Evolutionary conservation across 2,329 filamentous ascomycete species (phyloP).

Genomic region (Cladophialophora psammophila): DNA sequence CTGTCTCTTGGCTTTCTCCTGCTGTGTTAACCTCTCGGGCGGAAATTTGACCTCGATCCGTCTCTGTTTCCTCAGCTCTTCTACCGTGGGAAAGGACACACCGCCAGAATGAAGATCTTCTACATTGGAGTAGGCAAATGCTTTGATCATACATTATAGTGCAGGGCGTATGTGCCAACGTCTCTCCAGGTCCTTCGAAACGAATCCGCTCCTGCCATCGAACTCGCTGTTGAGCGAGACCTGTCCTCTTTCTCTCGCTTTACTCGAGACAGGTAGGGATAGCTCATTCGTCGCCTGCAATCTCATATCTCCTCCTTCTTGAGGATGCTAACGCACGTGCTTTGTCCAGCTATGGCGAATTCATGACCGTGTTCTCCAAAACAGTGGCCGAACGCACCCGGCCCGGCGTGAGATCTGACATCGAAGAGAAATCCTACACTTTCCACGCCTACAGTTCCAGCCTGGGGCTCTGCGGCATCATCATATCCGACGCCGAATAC

Average conservation of each 20-base stretch:
- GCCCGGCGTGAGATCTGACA: constrained; percentile 82
- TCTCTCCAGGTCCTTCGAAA: constrained; percentile 76
- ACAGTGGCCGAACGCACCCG: constrained; percentile 85
- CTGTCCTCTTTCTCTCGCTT: constrained; percentile 81
- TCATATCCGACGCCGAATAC: constrained; percentile 79
- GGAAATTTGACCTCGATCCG: neutral
- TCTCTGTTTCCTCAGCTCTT: neutral
- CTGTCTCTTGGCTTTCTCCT: neutral
- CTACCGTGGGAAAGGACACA: constrained; percentile 14
- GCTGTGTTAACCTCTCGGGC: neutral
- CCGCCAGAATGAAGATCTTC: constrained; percentile 45
- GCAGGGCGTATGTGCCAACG: constrained; percentile 8
- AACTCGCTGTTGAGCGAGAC: constrained; percentile 79
- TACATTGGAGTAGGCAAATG: constrained; percentile 44
- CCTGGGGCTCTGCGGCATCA: constrained; percentile 76
- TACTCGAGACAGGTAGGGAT: constrained; percentile 70
- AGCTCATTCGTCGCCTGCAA: constrained; percentile 14
- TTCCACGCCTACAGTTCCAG: constrained; percentile 81
- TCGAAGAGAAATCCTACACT: constrained; percentile 81
- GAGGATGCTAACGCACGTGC: constrained; percentile 14
- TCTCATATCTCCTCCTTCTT: neutral
- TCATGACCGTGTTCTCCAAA: constrained; percentile 86
- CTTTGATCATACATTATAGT: neutral
- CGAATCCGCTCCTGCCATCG: constrained; percentile 75
- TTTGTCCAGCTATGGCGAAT: constrained; percentile 62